Base-by-base conservation (phyloP, 2,329 filamentous ascomycete species). In the Penicillium verrucosum region DNA sequence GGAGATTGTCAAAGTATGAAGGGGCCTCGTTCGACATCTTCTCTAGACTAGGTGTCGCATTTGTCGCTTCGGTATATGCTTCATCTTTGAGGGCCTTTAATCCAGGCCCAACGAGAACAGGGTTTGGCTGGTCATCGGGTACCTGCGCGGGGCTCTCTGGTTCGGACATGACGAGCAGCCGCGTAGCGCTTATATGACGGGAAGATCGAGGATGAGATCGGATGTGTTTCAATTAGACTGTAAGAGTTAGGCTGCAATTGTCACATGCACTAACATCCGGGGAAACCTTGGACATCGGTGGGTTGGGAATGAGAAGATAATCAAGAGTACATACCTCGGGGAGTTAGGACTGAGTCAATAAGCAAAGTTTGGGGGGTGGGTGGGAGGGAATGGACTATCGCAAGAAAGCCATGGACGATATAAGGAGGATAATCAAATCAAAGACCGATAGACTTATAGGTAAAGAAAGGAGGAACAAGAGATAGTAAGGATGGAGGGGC, bases 1-100 rank as follows among this genome's bases (percentile, higher is more conserved):
- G 66, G n/a, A 64, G 50, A 21, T 59, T 57, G 44, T 62, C 60
- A 60, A 70, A 72, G 60, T 71, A 73, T 30, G 69, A 72, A 23
- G 66, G 65, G 25, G 56, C 53, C 53, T 65, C 62, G 47, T 68
- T 70, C 18, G 57, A 41, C 4, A 32, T 23, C 25, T 25, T 38
- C 30, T 60, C 57, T 41, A 67, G 53, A 43, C 62, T 60, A 25
- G 71, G 70, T 27, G 70, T 72, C 14, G 58, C 68, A 60, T 59
- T 68, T 14, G 68, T 66, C 9, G 70, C 68, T 40, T 67, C 53
- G 21, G 57, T 54, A 52, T 72, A 72, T 8, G 68, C 66, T 10
- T 65, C 63, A 32, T 70, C 58, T 29, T 59, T 64, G 46, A 70
- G 46, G 16, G 64, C 63, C 38, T 65, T 63, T 40, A 71, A 49